Base-by-base conservation (phyloP, 2,329 filamentous ascomycete genomes). In the Atkinsonella hypoxylon region DNA sequence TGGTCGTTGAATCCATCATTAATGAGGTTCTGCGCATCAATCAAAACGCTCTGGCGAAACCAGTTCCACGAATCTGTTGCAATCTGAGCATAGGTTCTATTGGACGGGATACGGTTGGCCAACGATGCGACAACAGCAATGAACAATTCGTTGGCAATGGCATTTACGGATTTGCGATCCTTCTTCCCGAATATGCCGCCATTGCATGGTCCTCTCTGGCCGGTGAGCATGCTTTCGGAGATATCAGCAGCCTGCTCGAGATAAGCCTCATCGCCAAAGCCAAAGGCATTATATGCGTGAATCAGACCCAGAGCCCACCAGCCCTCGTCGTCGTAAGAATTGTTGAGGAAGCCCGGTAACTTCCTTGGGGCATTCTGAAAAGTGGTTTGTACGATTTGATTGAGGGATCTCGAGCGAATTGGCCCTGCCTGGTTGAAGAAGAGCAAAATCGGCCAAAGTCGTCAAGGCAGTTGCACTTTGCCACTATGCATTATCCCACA, bases 401-500 rank as follows among this genome's bases (percentile, higher is more conserved):
- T 60, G 61, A 13, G 63, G 59, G 20, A 77, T 59, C 53, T 67
- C 65, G 43, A 73, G 57, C 31, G 59, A 47, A 45, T 66, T 64
- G 31, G 67, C 66, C 17, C 61, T 59, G 4, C 58, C 54, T 0
- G 61, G 56, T 45, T 66, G 63, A 9, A 70, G 56, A 12, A 54
- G 50, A 4, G 70, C 65, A 59, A 74, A 76, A 59, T 87, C 78
- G 49, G 74, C 76, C 15, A 87, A 64, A 4, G 73, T 74, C 0
- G 82, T 85, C 52, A 87, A 67, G 53, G 74, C 74, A 60, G 87
- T 88, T 44, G 77, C 85, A 48, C 76, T 75, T 60, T 87, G 85
- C 85, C 85, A 89, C 85, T 85, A 89, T 5, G 76, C 73, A 0
- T 74, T 75, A 51, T 78, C 66, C 80, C 81, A 88, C 12, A 85